These are phyloP conservation scores for Plectosphaerella sp. DNA, from an alignment of 2,329 filamentous ascomycete genomes.

Conservation along the genomic window DNA sequence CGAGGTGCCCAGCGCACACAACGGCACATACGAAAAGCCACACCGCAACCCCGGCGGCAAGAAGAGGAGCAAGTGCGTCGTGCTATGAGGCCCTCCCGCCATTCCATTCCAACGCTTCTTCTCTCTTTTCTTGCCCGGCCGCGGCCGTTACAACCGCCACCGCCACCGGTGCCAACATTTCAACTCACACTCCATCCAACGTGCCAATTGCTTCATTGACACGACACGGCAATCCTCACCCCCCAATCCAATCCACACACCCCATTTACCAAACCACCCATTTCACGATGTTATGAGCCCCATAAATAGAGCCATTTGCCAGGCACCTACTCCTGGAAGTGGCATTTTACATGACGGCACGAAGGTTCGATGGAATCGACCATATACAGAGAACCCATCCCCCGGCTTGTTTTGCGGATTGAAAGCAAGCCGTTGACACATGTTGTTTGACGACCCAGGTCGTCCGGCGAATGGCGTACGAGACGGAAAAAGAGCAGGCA, in stretches of 20 bases:
- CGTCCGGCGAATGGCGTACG: slow-evolving; percentile 14
- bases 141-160: background rate
- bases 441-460: slow-evolving; percentile 2
- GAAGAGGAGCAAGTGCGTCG: slow-evolving; percentile 14
- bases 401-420: background rate
- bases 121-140: too few relatives aligned
- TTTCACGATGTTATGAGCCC: background rate
- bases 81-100: slow-evolving; percentile 5
- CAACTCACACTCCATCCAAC: too few relatives aligned
- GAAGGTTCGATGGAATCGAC: background rate
- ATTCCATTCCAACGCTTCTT: too few relatives aligned
- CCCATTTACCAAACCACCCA: background rate
- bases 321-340: background rate
- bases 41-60: slow-evolving; percentile 10
- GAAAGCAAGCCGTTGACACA: slow-evolving; percentile 5
- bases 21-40: slow-evolving; percentile 4
- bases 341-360: background rate
- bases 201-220: background rate
- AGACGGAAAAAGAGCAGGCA: slow-evolving; percentile 6
- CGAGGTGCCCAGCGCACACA: background rate
- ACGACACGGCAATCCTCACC: background rate
- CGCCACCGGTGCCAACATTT: background rate
- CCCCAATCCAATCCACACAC: background rate
- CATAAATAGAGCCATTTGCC: background rate
- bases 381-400: slow-evolving; percentile 1